Conservation (phyloP, 495 filamentous ascomycete genomes). For the Podospora didyma region DNA sequence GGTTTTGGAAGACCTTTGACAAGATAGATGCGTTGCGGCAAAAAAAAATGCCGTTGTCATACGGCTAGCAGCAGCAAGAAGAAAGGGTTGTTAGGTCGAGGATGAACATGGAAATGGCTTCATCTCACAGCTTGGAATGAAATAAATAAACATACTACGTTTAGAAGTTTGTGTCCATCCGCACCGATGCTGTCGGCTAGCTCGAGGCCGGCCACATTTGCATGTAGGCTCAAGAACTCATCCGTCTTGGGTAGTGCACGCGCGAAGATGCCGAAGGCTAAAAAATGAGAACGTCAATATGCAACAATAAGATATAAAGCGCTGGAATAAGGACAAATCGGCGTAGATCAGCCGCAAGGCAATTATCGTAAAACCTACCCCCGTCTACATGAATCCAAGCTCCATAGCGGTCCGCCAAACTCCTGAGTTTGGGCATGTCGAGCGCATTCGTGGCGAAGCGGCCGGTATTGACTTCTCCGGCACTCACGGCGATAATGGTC, state of each 20-base stretch:
- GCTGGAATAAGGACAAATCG: neutral
- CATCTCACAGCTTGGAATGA: neutral
- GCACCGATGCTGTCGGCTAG: constrained; percentile 81
- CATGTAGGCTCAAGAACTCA: constrained; percentile 55
- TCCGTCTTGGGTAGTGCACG: constrained; percentile 56
- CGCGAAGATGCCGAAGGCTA: constrained; percentile 82
- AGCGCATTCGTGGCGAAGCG: constrained; percentile 63
- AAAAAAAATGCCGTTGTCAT: constrained; percentile 90
- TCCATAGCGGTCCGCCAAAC: constrained; percentile 66
- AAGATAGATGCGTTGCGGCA: constrained; percentile 56
- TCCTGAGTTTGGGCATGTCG: constrained; percentile 61
- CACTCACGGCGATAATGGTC: constrained; percentile 73
- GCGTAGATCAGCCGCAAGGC: neutral
- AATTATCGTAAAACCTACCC: constrained; percentile 32
- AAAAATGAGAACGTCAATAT: neutral
- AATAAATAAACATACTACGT: constrained; percentile 54
- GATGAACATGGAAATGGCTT: neutral
- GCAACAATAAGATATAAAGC: neutral
- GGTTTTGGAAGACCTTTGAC: constrained; percentile 69
- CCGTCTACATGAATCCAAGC: constrained; percentile 92
- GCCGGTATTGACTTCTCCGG: constrained; percentile 90
- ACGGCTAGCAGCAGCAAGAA: constrained; percentile 51
- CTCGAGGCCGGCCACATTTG: constrained; percentile 63
- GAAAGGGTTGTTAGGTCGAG: neutral
- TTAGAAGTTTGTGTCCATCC: constrained; percentile 89